Percentiles rank a stretch among this genome's conserved stretches.
Conservation (phyloP, 352 stramenopile species). For the Phytophthora capsici region DNA sequence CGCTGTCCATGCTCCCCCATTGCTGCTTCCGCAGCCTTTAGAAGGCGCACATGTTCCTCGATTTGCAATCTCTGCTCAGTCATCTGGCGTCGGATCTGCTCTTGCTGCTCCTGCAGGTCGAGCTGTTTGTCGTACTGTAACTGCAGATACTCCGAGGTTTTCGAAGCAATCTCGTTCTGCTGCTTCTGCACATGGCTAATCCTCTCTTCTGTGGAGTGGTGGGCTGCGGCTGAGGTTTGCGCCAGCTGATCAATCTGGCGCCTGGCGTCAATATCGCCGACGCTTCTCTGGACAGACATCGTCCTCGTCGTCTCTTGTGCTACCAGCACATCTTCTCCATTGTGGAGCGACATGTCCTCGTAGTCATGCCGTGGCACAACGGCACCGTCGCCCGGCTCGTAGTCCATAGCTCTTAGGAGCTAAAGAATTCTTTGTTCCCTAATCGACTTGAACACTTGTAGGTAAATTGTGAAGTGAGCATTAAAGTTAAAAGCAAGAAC, state of each 20-base stretch:
- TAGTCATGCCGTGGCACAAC: too few relatives aligned
- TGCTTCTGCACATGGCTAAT: neutral
- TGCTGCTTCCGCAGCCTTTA: conserved; percentile 3
- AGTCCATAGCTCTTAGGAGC: neutral
- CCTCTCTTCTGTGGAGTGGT: neutral
- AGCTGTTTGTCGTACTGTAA: neutral
- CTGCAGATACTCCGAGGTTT: neutral
- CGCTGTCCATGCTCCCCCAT: conserved; percentile 3
- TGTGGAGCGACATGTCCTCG: neutral
- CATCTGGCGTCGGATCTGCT: conserved; percentile 1
- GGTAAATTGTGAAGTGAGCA: too few relatives aligned
- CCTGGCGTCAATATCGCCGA: neutral
- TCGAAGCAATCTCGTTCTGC: neutral
- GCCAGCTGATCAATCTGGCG: neutral
- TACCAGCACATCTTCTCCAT: neutral
- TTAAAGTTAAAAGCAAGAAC: too few relatives aligned
- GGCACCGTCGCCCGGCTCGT: too few relatives aligned
- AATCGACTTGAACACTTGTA: too few relatives aligned
- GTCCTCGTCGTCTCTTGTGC: neutral
- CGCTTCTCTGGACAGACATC: neutral
- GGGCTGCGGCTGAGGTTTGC: neutral
- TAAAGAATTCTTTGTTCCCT: too few relatives aligned
- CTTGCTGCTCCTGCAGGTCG: neutral
- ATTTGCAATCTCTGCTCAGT: conserved; percentile 7
- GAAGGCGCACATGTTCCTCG: conserved; percentile 10